phyloP scores from a whole-genome alignment of 2,329 filamentous ascomycete species.

The Monosporascus sp. region DNA sequence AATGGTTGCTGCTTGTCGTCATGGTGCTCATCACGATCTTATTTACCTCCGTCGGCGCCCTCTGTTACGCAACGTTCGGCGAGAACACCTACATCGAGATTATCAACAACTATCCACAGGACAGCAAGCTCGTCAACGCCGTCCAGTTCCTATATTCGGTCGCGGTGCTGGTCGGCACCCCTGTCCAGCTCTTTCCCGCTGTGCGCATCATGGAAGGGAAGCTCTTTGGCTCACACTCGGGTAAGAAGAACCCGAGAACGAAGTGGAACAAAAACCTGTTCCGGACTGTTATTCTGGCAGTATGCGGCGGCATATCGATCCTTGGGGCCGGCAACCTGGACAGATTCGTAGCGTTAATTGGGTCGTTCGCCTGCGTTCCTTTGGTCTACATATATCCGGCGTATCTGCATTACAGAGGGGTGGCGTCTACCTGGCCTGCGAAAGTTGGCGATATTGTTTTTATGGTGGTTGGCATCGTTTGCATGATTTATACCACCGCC shows the following conservation, averaged over 20 bases:
- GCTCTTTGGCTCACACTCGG: conserved; percentile 62
- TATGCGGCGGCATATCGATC: conserved; percentile 58
- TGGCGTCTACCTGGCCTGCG: conserved; percentile 50
- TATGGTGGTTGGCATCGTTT: conserved; percentile 57
- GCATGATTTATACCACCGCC: conserved; percentile 67
- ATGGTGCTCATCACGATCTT: conserved; percentile 70
- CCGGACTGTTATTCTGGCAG: conserved; percentile 48
- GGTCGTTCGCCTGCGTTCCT: conserved; percentile 68
- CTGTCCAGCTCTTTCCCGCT: conserved; percentile 71
- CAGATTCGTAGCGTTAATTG: conserved; percentile 70
- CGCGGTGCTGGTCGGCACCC: conserved; percentile 67
- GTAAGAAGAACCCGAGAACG: conserved; percentile 57
- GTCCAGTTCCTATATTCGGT: conserved; percentile 71
- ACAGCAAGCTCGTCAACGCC: conserved; percentile 65
- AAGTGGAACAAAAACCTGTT: conserved; percentile 77
- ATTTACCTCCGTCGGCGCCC: conserved; percentile 66
- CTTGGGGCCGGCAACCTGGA: conserved; percentile 64
- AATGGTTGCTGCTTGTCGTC: conserved; percentile 58
- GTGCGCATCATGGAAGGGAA: conserved; percentile 65
- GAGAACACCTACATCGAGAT: conserved; percentile 64
- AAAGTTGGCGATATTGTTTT: conserved; percentile 57
- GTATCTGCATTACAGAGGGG: conserved; percentile 62
- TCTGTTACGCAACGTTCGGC: conserved; percentile 72
- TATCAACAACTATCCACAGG: conserved; percentile 71
- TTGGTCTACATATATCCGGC: conserved; percentile 74